Evolutionary conservation across 176 grass and related monocot genomes (phyloP).

Genomic region (Poa pratensis): DNA sequence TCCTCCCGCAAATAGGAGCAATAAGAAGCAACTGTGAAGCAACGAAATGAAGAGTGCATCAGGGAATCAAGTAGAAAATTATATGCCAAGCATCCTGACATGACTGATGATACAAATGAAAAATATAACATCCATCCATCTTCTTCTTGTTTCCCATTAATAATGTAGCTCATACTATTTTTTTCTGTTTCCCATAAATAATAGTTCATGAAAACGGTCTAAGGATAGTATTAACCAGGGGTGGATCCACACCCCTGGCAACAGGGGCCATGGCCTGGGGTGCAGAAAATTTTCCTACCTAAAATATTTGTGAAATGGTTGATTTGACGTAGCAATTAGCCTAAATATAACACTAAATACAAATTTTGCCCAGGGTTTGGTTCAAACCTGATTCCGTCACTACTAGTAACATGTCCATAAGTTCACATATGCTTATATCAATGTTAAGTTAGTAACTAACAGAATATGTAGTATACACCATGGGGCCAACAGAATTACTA

Average conservation of each 20-base stretch:
- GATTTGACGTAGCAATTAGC: no score
- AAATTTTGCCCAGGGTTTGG: no score
- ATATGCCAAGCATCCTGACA: background rate
- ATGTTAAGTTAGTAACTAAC: slow-evolving; percentile 25
- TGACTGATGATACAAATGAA: slow-evolving; percentile 29
- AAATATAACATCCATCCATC: slow-evolving; percentile 16
- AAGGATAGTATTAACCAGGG: background rate
- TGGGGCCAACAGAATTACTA: slow-evolving; percentile 18
- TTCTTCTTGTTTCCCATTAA: slow-evolving; percentile 2
- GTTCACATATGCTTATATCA: background rate
- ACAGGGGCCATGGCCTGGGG: no score
- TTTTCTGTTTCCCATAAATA: background rate
- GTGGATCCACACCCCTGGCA: no score
- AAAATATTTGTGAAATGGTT: no score
- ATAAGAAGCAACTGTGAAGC: slow-evolving; percentile 82
- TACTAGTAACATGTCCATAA: background rate
- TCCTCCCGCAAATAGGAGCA: slow-evolving; percentile 70
- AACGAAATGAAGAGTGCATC: slow-evolving; percentile 29
- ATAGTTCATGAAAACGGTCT: slow-evolving; percentile 3
- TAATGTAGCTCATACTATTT: slow-evolving; percentile 6
- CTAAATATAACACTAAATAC: no score
- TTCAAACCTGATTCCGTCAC: no score
- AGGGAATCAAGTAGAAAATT: slow-evolving; percentile 27
- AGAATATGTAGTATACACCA: background rate
- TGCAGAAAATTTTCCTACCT: no score